Conservation (phyloP, 2,329 filamentous ascomycete genomes). For the Salinomyces thailandicus region DNA sequence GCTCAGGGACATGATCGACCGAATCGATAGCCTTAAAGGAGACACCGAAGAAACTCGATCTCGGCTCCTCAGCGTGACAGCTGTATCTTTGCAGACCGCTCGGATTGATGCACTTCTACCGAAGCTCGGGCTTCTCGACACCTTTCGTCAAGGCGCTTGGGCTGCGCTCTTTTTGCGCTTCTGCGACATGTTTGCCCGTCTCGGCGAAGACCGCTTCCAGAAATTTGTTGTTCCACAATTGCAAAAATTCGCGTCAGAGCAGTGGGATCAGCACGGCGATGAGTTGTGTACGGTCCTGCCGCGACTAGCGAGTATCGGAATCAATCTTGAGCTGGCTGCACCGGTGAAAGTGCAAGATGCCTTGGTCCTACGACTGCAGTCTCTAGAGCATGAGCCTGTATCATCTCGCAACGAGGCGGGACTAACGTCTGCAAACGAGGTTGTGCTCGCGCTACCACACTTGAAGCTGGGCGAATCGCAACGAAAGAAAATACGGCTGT, state of each 20-base stretch:
- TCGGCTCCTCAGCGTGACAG: conserved; percentile 30
- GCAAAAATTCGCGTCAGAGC: conserved; percentile 67
- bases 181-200: conserved; percentile 67
- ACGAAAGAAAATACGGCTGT: conserved; percentile 1
- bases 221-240: conserved; percentile 71
- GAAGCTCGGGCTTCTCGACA: conserved; percentile 53
- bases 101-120: conserved; percentile 71
- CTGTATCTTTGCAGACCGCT: conserved; percentile 63
- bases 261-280: conserved; percentile 61
- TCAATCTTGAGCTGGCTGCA: conserved; percentile 2
- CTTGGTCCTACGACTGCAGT: no score
- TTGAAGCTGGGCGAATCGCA: conserved; percentile 9
- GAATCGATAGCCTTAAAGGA: conserved; percentile 3
- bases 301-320: not conserved
- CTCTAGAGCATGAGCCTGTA: no score
- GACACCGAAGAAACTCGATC: conserved; percentile 14
- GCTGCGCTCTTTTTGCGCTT: conserved; percentile 71
- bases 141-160: conserved; percentile 54
- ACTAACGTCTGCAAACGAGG: conserved; percentile 8
- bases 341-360: no score
- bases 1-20: conserved; percentile 23
- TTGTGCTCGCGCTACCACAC: conserved; percentile 11
- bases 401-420: no score
- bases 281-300: conserved; percentile 15
- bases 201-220: conserved; percentile 64